These are phyloP conservation scores for Zygotorulaspora sp. DNA, from an alignment of 805 yeast species.

Conservation along the genomic window DNA sequence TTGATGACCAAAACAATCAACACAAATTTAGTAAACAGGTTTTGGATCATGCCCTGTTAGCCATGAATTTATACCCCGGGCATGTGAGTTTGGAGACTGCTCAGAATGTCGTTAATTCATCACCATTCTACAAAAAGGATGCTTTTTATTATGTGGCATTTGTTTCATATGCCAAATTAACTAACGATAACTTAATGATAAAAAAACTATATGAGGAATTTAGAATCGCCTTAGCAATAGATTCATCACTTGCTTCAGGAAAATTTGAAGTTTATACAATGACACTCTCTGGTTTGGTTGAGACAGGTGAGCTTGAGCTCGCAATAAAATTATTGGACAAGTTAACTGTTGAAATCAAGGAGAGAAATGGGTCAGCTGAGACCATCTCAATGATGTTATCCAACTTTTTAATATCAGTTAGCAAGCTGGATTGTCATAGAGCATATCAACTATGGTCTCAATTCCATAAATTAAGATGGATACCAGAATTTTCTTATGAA, in stretches of 20 bases:
- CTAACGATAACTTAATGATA: slow-evolving; percentile 38
- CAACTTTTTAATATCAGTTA: slow-evolving; percentile 39
- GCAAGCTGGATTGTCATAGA: slow-evolving; percentile 34
- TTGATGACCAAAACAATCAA: slow-evolving; percentile 39
- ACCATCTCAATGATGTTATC: slow-evolving; percentile 43
- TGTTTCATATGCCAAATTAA: slow-evolving; percentile 39
- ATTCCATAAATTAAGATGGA: slow-evolving; percentile 38
- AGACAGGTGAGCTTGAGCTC: slow-evolving; percentile 44
- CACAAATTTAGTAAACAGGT: slow-evolving; percentile 42
- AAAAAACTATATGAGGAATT: slow-evolving; percentile 40
- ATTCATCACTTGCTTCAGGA: slow-evolving; percentile 26
- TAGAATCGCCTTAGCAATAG: slow-evolving; percentile 21
- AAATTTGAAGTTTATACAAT: slow-evolving; percentile 49
- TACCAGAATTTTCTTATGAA: slow-evolving; percentile 40
- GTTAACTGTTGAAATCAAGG: slow-evolving; percentile 44
- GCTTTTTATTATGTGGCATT: slow-evolving; percentile 39
- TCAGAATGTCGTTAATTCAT: slow-evolving; percentile 28
- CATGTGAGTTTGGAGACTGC: slow-evolving; percentile 35
- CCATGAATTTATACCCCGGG: slow-evolving; percentile 42
- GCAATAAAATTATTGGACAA: slow-evolving; percentile 57
- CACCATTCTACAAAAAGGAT: slow-evolving; percentile 27
- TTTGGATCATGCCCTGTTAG: slow-evolving; percentile 43
- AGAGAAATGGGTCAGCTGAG: slow-evolving; percentile 31
- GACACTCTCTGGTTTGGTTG: slow-evolving; percentile 49
- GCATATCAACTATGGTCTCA: slow-evolving; percentile 37